phyloP scores from a whole-genome alignment of 441 rosid species.

The Erodium moschatum region DNA sequence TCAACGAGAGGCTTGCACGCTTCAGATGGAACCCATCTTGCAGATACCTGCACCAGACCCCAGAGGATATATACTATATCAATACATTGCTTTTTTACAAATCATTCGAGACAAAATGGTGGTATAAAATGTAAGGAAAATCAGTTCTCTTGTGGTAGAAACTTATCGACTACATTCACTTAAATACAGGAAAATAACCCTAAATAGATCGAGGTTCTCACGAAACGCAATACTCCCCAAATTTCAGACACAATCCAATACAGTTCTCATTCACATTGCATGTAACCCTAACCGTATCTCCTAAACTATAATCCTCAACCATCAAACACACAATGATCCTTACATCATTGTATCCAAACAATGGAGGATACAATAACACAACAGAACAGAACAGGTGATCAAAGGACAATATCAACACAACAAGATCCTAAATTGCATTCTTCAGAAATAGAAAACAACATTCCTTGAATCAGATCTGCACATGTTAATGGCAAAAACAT shows the following conservation, averaged over 20 bases:
- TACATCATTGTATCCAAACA: neutral
- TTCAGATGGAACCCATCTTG: constrained; percentile 74
- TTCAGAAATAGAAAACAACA: neutral
- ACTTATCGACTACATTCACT: neutral
- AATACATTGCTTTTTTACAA: neutral
- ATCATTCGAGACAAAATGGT: neutral
- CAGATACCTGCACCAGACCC: constrained; percentile 43
- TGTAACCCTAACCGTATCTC: neutral
- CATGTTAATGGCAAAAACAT: neutral
- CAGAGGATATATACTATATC: neutral
- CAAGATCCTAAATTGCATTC: neutral
- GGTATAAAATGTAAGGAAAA: neutral
- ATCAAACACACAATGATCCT: neutral
- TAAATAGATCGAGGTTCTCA: neutral
- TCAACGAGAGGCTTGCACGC: constrained; percentile 63
- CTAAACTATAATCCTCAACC: constrained; percentile 1
- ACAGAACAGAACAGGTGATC: neutral
- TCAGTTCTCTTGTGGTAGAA: neutral
- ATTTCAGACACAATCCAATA: neutral
- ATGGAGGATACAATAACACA: neutral
- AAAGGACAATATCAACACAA: neutral
- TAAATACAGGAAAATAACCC: neutral
- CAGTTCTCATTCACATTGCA: neutral
- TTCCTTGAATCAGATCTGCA: constrained; percentile 1
- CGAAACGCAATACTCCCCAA: neutral